Conservation (phyloP, 2,329 filamentous ascomycete species). For the Penicillium sp. region DNA sequence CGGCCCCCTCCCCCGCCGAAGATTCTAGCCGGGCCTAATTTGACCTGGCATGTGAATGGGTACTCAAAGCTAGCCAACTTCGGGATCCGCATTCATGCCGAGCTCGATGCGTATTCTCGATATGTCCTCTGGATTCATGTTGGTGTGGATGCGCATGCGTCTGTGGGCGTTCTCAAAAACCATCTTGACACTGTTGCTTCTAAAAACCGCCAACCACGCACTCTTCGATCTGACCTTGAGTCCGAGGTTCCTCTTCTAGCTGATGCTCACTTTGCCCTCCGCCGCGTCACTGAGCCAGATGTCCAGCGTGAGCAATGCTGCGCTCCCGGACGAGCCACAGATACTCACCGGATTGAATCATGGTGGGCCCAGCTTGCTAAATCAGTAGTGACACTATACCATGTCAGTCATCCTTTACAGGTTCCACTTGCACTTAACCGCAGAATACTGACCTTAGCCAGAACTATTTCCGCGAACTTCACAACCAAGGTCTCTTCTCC, state of each 20-base stretch:
- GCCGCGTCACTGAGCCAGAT: not conserved
- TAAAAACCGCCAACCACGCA: constrained; percentile 7
- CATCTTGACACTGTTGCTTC: constrained; percentile 10
- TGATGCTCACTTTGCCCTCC: constrained; percentile 8
- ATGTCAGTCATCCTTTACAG: constrained; percentile 2
- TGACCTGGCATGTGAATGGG: constrained; percentile 21
- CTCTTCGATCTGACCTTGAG: constrained; percentile 10
- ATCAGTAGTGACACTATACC: constrained; percentile 1
- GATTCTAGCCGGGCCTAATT: constrained; percentile 18
- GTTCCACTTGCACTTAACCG: too few relatives aligned
- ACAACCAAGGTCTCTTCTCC: constrained; percentile 6
- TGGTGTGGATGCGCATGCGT: constrained; percentile 11
- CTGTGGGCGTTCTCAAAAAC: constrained; percentile 18
- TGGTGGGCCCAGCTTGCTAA: constrained; percentile 13
- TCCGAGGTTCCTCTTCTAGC: constrained; percentile 7
- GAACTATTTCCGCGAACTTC: constrained; percentile 11
- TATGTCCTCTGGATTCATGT: constrained; percentile 24
- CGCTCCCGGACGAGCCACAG: constrained; percentile 5
- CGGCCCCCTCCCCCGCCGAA: constrained; percentile 9
- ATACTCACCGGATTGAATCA: constrained; percentile 16
- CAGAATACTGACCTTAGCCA: not conserved
- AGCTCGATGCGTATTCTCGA: constrained; percentile 20
- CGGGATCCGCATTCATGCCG: constrained; percentile 23
- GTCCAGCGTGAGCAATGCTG: constrained; percentile 7
- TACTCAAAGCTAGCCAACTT: constrained; percentile 20